A percentile compares a stretch with the other conserved stretches of the same genome.
phyloP scores from a whole-genome alignment of 345 rosid genomes.

The Capsella bursapastoris region DNA sequence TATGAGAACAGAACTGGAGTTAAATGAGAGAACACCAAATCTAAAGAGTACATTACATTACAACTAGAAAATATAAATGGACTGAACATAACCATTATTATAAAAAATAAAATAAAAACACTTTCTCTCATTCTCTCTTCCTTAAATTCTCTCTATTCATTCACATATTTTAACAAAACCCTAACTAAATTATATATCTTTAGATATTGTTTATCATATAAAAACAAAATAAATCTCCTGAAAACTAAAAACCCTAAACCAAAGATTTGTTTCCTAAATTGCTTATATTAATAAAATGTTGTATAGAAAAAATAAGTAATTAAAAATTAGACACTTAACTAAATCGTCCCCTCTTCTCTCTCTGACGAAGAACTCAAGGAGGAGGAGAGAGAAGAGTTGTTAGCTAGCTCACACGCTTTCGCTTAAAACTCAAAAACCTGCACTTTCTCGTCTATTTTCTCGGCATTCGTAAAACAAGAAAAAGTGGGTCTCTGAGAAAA shows the following conservation, averaged over 20 bases:
- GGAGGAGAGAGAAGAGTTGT: conserved; percentile 27
- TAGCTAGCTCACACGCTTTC: conserved; percentile 50
- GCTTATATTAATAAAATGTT: background rate
- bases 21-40: conserved; percentile 20
- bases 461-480: conserved; percentile 40
- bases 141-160: conserved; percentile 18
- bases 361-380: conserved; percentile 1
- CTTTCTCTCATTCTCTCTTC: background rate
- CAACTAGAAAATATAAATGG: conserved; percentile 28
- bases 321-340: background rate
- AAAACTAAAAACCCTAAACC: conserved; percentile 9
- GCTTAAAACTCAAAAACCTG: conserved; percentile 50
- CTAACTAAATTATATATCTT: conserved; percentile 2
- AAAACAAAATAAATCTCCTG: conserved; percentile 16
- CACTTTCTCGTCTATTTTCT: conserved; percentile 49
- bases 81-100: conserved; percentile 31
- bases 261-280: background rate
- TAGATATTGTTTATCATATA: background rate
- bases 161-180: conserved; percentile 5
- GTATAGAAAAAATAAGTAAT: background rate
- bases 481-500: background rate
- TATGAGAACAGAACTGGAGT: background rate
- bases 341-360: conserved; percentile 15
- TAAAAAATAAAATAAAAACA: background rate
- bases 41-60: conserved; percentile 26